Base-by-base conservation (phyloP, 306 rosid genomes). In the Myrica gale region DNA sequence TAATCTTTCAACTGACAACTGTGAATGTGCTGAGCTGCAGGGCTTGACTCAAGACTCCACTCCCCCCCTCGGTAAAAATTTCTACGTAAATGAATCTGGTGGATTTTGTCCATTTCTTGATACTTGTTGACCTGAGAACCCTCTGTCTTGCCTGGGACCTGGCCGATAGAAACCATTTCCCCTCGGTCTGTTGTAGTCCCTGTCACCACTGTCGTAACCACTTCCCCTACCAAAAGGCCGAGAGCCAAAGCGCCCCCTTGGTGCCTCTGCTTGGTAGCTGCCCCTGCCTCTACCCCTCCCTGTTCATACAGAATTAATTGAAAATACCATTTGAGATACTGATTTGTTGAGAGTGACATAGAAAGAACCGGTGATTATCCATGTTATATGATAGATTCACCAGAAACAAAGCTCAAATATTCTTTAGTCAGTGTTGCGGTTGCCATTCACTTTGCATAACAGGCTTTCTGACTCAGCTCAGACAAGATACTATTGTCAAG, bases 221-320 rank as follows among this genome's bases (percentile, higher is more conserved):
- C 74, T 87, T 84, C 85, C 92, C 80, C 90, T 87, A 71, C 84
- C 86, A 83, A 73, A 86, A 80, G 61, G 73, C 79, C 88, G 89
- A 54, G 93, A 77, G 74, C 52, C 78, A 80, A 81, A 90, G 78
- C 94, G 97, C 47, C 89, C 90, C 73, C 90, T 85, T 56, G 90
- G 80, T 20, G 86, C 87, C 42, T 94, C 97, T 76, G 84, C 52
- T 66, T 92, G 97, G 79, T 90, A 90, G 84, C 79, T 68, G 17
- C 91, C 88, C 79, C 96, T 88, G 82, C 96, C 97, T 86, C 96
- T 91, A 74, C 98, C 98, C 85, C 97, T 89, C 82, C 96, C 98
- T 94, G 84, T 58, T 58, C 83, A 82, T 56, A 82, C 58, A 17
- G 4, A 66, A 66, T 39, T 41, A 39, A 62, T 43, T 42, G 50